Evolutionary conservation across 257 asterid species (phyloP).

Genomic region (Solanum boliviense): DNA sequence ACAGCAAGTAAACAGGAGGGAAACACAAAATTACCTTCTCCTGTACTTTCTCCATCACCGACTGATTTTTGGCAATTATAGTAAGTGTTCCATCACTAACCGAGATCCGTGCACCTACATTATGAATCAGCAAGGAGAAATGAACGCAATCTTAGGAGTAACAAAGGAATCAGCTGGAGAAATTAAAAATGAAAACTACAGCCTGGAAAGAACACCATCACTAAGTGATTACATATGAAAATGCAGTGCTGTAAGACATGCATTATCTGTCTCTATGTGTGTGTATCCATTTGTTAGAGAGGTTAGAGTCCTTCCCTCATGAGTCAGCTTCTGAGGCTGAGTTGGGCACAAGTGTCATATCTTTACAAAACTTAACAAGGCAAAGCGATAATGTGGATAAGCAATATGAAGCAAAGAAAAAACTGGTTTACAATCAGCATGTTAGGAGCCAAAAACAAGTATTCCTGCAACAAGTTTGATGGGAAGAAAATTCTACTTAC

Average conservation of each 20-base stretch:
- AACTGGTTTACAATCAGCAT: not conserved
- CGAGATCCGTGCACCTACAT: constrained; percentile 75
- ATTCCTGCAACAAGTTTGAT: not conserved
- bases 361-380: not conserved
- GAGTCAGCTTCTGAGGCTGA: not conserved
- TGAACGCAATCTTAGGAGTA: not conserved
- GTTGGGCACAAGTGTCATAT: not conserved
- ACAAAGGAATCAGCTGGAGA: not conserved
- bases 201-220: not conserved
- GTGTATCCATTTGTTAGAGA: not conserved
- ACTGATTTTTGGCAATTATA: constrained; percentile 72
- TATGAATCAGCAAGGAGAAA: constrained; percentile 14
- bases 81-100: constrained; percentile 76
- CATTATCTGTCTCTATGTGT: not conserved
- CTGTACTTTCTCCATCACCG: constrained; percentile 62
- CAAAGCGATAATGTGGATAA: not conserved
- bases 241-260: not conserved
- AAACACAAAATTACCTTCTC: constrained; percentile 47
- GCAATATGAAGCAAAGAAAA: not conserved
- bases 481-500: not conserved
- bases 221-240: not conserved
- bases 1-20: not conserved
- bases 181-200: not conserved
- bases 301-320: not conserved
- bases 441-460: not conserved